These are phyloP conservation scores for Chamaecyparis obtusa DNA, from an alignment of 75 land plant species.

Conservation along the genomic window DNA sequence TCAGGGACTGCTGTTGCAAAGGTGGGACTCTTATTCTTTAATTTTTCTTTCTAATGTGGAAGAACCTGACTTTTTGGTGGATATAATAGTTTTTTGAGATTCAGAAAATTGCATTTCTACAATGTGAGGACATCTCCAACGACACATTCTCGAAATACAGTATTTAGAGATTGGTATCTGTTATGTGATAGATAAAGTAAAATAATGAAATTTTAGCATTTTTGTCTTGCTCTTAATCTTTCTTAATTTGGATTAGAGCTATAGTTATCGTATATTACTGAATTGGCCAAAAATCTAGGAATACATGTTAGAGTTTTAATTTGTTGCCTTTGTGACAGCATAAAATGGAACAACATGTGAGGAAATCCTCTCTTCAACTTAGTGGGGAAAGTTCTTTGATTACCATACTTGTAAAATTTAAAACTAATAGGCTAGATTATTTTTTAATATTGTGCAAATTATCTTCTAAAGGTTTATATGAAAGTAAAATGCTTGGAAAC, in stretches of 20 bases:
- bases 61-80: not conserved
- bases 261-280: not conserved
- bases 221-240: not conserved
- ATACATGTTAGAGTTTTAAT: too few relatives aligned
- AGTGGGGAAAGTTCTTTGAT: too few relatives aligned
- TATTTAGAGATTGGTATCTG: not conserved
- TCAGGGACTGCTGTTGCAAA: slow-evolving; percentile 99
- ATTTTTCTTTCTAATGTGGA: not conserved
- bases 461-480: too few relatives aligned
- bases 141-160: not conserved
- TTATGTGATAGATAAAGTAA: not conserved
- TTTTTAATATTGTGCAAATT: too few relatives aligned
- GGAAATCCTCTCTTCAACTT: too few relatives aligned
- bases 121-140: not conserved
- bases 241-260: not conserved
- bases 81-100: not conserved
- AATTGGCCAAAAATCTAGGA: too few relatives aligned
- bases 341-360: too few relatives aligned
- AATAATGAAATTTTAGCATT: not conserved
- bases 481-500: too few relatives aligned
- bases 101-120: slow-evolving; percentile 2
- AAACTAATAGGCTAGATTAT: too few relatives aligned
- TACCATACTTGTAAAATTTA: too few relatives aligned
- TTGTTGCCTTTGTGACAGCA: too few relatives aligned
- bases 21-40: slow-evolving; percentile 35